Evolutionary conservation across 1,284 basidiomycete species (phyloP), one percentile per base, ranked within the genome.

Genomic region (Puccinia coronata): DNA sequence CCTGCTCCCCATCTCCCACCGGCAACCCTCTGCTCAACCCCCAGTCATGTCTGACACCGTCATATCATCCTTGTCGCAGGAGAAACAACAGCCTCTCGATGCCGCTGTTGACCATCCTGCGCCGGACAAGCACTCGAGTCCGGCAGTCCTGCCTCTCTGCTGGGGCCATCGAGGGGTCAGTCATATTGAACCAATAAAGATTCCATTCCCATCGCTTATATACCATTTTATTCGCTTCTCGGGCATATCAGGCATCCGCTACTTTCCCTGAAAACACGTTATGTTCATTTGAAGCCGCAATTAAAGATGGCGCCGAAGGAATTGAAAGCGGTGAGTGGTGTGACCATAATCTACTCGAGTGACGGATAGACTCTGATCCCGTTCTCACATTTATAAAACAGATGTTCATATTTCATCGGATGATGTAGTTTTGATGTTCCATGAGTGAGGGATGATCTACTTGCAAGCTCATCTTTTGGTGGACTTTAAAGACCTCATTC

Each of bases 321-420:
- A 94, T 98, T 84, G 96, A 98, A 89, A 95, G 93, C 85, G 88
- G 88, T 88, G n/a, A n/a, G n/a, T n/a, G n/a, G 71, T 82, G 88
- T 51, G 4, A 9, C 12, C 49, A 51, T n/a, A n/a, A n/a, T n/a
- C n/a, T n/a, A n/a, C n/a, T n/a, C 31, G n/a, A 69, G 23, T 49
- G 16, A 69, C 23, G 51, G n/a, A n/a, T 51, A 3, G 6, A 31
- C 20, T 23, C 20, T 28, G 8, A 2, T 55, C 18, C n/a, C 34
- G 16, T 75, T 75, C 25, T 63, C 0, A 39, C 23, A 49, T 41
- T 20, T 28, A 8, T 90, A n/a, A n/a, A n/a, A n/a, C n/a, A 95
- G 96, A 98, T 90, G 95, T 98, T 83, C 96, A 98, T 87, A 92
- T 98, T 85, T 96, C 96, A 73, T 87, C 90, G 83, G 96, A 98